Percentiles rank a stretch among this genome's conserved stretches.
Evolutionary conservation across 768 basidiomycete species (phyloP).

Genomic region (Coprinellus aureogranulatus): DNA sequence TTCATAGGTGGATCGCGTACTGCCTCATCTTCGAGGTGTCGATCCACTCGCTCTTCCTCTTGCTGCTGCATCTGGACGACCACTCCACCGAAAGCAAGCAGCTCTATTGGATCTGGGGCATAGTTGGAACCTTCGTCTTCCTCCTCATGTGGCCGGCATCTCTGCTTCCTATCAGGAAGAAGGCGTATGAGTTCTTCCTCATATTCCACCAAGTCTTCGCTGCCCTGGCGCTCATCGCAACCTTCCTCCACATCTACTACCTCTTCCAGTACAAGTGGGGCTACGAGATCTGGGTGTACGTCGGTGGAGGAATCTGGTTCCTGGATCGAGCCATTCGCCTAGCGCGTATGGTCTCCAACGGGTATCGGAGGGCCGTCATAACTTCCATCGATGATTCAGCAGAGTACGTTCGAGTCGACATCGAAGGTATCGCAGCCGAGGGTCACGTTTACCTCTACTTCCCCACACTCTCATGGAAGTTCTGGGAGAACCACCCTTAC

Average conservation of each 20-base stretch:
- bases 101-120: constrained; percentile 12
- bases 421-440: constrained; percentile 6
- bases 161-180: constrained; percentile 45
- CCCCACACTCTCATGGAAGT: constrained; percentile 7
- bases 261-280: constrained; percentile 10
- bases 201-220: constrained; percentile 43
- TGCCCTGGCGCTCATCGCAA: constrained; percentile 9
- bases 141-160: constrained; percentile 30
- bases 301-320: constrained; percentile 10
- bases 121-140: constrained; percentile 10
- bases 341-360: constrained; percentile 6
- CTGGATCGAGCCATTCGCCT: constrained; percentile 8
- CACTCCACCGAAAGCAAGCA: constrained; percentile 2
- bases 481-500: constrained; percentile 13
- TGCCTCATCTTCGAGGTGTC: constrained; percentile 11
- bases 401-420: constrained; percentile 8
- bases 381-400: constrained; percentile 2
- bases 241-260: constrained; percentile 10
- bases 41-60: constrained; percentile 7
- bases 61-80: neutral
- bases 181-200: constrained; percentile 53
- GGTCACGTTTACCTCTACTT: constrained; percentile 11
- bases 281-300: constrained; percentile 14
- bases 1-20: constrained; percentile 12
- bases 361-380: constrained; percentile 5